Evolutionary conservation across 805 yeast species (phyloP).

Genomic region (Isabelozyma rhagii): DNA sequence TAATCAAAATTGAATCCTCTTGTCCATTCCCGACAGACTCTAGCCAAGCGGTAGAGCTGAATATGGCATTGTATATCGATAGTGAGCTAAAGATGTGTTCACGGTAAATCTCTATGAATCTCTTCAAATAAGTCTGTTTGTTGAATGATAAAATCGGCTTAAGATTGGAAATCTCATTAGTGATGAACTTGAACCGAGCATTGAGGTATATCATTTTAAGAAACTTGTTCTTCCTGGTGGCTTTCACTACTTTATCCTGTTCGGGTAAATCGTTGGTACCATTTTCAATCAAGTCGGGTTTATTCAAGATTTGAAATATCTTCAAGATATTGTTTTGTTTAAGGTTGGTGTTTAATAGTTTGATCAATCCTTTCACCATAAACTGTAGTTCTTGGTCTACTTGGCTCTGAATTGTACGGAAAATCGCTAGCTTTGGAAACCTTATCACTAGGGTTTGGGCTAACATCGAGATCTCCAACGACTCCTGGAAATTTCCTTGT

Average conservation of each 20-base stretch:
- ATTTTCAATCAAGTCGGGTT: conserved; percentile 43
- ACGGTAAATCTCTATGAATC: conserved; percentile 79
- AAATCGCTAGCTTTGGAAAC: conserved; percentile 58
- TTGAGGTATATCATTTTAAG: conserved; percentile 58
- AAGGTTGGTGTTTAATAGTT: conserved; percentile 68
- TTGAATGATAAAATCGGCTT: conserved; percentile 53
- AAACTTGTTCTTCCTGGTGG: conserved; percentile 12
- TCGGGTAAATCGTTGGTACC: conserved; percentile 1
- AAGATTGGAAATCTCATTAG: conserved; percentile 55
- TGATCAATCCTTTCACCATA: conserved; percentile 71
- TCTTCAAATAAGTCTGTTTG: conserved; percentile 62
- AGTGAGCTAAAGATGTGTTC: conserved; percentile 78
- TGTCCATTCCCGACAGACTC: conserved; percentile 11
- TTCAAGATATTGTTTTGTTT: conserved; percentile 78
- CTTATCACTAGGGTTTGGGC: conserved; percentile 65
- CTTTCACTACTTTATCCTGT: not conserved
- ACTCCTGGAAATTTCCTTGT: conserved; percentile 85
- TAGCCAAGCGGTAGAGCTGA: conserved; percentile 33
- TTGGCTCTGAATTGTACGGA: conserved; percentile 47
- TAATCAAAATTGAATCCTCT: conserved; percentile 21
- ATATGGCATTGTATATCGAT: conserved; percentile 62
- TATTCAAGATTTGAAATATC: conserved; percentile 68
- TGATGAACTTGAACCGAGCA: conserved; percentile 67
- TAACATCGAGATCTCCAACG: conserved; percentile 77
- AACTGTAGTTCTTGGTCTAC: conserved; percentile 54